These are phyloP conservation scores for Exophiala lecanii-corni DNA, from an alignment of 2,329 filamentous ascomycete species.

Conservation along the genomic window DNA sequence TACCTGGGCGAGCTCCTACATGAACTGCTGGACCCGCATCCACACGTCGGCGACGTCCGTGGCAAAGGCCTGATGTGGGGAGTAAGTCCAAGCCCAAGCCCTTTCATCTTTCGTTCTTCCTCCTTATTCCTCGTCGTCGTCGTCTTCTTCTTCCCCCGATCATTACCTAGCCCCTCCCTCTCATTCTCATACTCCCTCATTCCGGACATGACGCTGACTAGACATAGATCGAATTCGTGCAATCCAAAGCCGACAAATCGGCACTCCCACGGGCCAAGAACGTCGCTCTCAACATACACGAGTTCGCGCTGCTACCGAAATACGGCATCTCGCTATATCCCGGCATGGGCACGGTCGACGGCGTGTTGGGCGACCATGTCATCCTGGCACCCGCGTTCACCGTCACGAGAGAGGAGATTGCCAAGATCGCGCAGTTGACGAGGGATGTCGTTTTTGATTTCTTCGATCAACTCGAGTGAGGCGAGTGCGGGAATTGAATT, in stretches of 20 bases:
- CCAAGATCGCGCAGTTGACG: slow-evolving; percentile 1
- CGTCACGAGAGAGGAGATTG: slow-evolving; percentile 31
- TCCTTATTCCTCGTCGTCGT: no score
- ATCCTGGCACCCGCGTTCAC: slow-evolving; percentile 67
- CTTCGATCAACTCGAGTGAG: not conserved
- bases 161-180: not conserved
- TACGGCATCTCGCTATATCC: slow-evolving; percentile 60
- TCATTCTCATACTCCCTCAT: no score
- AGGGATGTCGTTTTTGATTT: not conserved
- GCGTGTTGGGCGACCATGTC: slow-evolving; percentile 61
- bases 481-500: no score
- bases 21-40: slow-evolving; percentile 41
- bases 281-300: slow-evolving; percentile 43
- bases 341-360: slow-evolving; percentile 57
- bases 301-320: slow-evolving; percentile 33
- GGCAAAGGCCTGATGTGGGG: slow-evolving; percentile 57
- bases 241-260: slow-evolving; percentile 49
- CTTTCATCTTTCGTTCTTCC: not conserved
- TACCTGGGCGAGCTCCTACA: slow-evolving; percentile 39
- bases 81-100: slow-evolving; percentile 7
- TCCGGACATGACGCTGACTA: no score
- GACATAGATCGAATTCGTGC: slow-evolving; percentile 56
- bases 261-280: slow-evolving; percentile 44
- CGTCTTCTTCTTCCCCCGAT: not conserved
- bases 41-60: slow-evolving; percentile 53